These are phyloP conservation scores for Furcasterigmium sp. DNA, from an alignment of 2,329 filamentous ascomycete genomes.

Conservation along the genomic window DNA sequence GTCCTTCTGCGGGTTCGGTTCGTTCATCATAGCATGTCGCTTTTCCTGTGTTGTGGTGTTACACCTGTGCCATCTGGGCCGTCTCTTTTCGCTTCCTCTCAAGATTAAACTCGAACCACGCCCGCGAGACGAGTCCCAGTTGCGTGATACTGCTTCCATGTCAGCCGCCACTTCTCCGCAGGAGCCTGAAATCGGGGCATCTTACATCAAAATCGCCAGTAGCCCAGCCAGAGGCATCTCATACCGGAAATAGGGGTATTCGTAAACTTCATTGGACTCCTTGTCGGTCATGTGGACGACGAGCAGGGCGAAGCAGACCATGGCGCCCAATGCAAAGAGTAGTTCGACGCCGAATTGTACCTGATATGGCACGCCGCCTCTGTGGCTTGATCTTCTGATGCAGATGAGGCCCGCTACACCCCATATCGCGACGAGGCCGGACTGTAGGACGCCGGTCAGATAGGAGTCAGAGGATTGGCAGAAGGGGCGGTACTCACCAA, in stretches of 20 bases:
- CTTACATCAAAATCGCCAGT: slow-evolving; percentile 11
- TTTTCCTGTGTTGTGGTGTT: too few relatives aligned
- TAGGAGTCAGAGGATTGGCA: neutral
- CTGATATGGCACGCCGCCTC: slow-evolving; percentile 10
- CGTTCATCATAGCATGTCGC: too few relatives aligned
- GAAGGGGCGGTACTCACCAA: slow-evolving; percentile 3
- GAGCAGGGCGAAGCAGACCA: slow-evolving; percentile 11
- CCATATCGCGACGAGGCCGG: slow-evolving; percentile 9
- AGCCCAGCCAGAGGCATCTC: slow-evolving; percentile 11
- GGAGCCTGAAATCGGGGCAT: too few relatives aligned
- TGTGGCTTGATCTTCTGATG: slow-evolving; percentile 2
- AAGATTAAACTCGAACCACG: slow-evolving; percentile 11
- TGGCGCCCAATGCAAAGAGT: slow-evolving; percentile 10
- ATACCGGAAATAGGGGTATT: slow-evolving; percentile 13
- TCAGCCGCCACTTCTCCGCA: neutral
- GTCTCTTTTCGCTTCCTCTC: slow-evolving; percentile 4
- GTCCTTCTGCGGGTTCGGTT: too few relatives aligned
- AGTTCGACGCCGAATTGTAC: slow-evolving; percentile 13
- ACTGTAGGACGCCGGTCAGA: neutral
- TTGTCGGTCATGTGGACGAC: slow-evolving; percentile 9
- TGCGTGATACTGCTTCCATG: slow-evolving; percentile 4
- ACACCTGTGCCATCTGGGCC: too few relatives aligned
- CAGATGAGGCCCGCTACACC: slow-evolving; percentile 7
- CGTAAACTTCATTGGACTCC: slow-evolving; percentile 8
- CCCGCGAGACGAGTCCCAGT: slow-evolving; percentile 8